Conservation (phyloP, 2,329 filamentous ascomycete genomes). For the Massarina eburnea region DNA sequence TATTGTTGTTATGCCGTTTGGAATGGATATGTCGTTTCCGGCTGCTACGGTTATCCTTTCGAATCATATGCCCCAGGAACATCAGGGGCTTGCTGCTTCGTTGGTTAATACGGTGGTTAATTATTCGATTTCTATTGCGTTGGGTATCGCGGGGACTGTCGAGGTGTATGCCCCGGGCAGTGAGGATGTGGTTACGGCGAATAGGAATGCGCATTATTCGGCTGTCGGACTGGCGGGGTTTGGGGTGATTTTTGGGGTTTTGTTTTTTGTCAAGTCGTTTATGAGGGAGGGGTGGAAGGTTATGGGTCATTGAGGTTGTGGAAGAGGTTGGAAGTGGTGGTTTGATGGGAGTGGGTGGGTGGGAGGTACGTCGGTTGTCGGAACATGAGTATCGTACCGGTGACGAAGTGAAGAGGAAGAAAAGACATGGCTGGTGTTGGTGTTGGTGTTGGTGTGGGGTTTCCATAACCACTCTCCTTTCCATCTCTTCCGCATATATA, state of each 20-base stretch:
- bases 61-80: conserved; percentile 37
- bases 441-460: no score
- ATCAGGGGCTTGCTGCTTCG: conserved; percentile 43
- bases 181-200: not conserved
- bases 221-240: conserved; percentile 19
- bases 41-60: conserved; percentile 41
- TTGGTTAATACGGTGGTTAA: conserved; percentile 43
- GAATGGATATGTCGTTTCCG: conserved; percentile 43
- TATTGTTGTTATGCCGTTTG: conserved; percentile 39
- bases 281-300: conserved; percentile 23
- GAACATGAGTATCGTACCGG: no score
- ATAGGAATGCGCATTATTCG: conserved; percentile 19
- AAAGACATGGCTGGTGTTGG: no score
- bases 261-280: conserved; percentile 20
- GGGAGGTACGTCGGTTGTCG: no score
- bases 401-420: no score
- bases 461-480: no score
- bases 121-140: conserved; percentile 42
- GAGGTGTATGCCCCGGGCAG: conserved; percentile 12
- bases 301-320: conserved; percentile 18
- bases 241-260: conserved; percentile 19
- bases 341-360: not conserved
- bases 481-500: no score
- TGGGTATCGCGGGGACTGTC: conserved; percentile 44
- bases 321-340: not conserved